These are phyloP conservation scores for Balansia obtecta DNA, from an alignment of 2,329 filamentous ascomycete species.

Conservation along the genomic window DNA sequence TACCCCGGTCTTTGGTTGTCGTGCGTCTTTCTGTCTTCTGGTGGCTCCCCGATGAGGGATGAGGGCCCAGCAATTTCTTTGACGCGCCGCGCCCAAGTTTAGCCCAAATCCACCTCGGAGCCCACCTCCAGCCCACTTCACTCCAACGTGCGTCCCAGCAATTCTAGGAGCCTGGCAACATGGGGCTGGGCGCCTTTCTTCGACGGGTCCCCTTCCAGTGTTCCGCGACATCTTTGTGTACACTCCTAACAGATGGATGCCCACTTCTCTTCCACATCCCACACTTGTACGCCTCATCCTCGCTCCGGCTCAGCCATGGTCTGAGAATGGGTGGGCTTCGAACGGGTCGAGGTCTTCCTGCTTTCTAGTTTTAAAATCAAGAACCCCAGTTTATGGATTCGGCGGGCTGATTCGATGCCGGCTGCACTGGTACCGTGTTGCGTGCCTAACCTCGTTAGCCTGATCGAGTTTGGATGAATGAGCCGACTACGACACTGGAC, in stretches of 20 bases:
- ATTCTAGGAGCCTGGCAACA: conserved; percentile 2
- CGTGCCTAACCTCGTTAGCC: conserved; percentile 6
- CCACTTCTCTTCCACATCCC: conserved; percentile 3
- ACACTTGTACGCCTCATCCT: conserved; percentile 7
- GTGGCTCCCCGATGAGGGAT: not conserved
- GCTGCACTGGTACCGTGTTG: conserved; percentile 5
- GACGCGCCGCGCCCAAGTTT: conserved; percentile 5
- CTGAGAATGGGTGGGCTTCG: conserved; percentile 1
- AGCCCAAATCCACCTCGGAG: conserved; percentile 4
- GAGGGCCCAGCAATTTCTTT: not conserved
- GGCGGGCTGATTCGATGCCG: conserved; percentile 5
- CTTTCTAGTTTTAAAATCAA: conserved; percentile 3
- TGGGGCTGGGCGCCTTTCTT: conserved; percentile 1
- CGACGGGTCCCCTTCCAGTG: not conserved
- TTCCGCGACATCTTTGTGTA: conserved; percentile 1
- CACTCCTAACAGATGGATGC: not conserved
- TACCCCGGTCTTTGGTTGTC: not conserved
- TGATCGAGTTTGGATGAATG: conserved; percentile 4
- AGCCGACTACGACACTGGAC: not conserved
- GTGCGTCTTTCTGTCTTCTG: conserved; percentile 1
- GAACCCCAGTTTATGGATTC: conserved; percentile 1
- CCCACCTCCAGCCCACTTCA: conserved; percentile 4
- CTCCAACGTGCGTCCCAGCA: conserved; percentile 1
- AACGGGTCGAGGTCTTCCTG: not conserved
- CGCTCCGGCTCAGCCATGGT: conserved; percentile 2